phyloP scores from a whole-genome alignment of 1,139 yeast genomes.

The Spathaspora sp. region DNA sequence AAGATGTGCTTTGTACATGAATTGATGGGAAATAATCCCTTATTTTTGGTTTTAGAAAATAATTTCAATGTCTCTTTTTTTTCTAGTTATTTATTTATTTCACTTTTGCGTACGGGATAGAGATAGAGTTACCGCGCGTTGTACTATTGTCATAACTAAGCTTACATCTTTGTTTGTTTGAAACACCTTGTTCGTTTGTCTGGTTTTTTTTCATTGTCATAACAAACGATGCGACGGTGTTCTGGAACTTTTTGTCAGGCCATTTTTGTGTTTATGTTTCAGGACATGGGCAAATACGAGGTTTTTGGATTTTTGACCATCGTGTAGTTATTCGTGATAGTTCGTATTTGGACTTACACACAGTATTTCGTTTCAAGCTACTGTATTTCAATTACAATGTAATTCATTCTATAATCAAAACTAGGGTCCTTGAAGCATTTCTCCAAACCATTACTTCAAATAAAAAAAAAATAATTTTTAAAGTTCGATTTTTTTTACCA shows the following conservation, averaged over 20 bases:
- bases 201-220: background rate
- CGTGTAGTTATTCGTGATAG: background rate
- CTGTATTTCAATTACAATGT: background rate
- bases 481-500: background rate
- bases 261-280: background rate
- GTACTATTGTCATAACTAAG: background rate
- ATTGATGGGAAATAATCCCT: conserved; percentile 1
- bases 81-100: background rate
- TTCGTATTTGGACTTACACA: background rate
- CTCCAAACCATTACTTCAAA: background rate
- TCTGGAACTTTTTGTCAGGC: background rate
- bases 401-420: background rate
- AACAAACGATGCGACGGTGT: background rate
- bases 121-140: background rate
- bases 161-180: background rate
- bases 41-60: background rate
- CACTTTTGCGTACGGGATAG: background rate
- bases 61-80: background rate
- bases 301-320: background rate
- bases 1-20: background rate
- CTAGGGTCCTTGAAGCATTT: background rate
- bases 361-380: background rate
- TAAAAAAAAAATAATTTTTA: background rate
- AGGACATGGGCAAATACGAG: background rate
- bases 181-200: background rate